Base-by-base conservation (phyloP, 2,329 filamentous ascomycete genomes). In the Tympanopsis confertula region DNA sequence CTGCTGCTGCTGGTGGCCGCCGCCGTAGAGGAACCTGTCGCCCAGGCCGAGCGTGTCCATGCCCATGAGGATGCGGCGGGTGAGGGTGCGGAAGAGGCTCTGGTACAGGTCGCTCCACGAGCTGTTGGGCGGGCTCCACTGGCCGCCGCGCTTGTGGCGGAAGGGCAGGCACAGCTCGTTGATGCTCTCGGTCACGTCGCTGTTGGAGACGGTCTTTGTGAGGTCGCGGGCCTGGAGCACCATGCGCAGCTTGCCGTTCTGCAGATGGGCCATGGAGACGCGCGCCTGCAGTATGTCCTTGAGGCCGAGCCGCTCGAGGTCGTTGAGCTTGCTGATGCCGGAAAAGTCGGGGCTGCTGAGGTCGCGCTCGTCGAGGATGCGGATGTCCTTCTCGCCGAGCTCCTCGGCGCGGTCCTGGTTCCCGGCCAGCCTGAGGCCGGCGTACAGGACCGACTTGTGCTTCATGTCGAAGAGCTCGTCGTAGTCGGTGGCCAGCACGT, bases 401-500 rank as follows among this genome's bases (percentile, higher is more conserved):
- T 49, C 47, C 50, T 64, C 60, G 3, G 59, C 60, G 42, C 38
- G 44, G 19, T 56, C 48, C 37, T 59, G 52, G 41, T 59, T 48
- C 42, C 58, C 46, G 44, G 62, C 56, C 39, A 65, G 55, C 49
- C 55, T 55, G 26, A 63, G 50, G 14, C 63, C 63, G 3, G 62
- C 58, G 37, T 54, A 65, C 13, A 66, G 54, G 17, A 64, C 53
- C 15, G 63, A 65, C 37, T 48, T 38, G 45, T 63, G 57, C 45
- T 58, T 61, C 55, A 65, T 50, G 48, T 66, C 63, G 37, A 66
- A 66, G 32, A 66, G 58, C 49, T 66, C 63, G 35, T 65, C 58
- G 39, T 66, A 66, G 47, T 66, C 62, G 14, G 61, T 65, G 50
- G 65, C 61, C 18, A 66, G 54, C 20, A 63, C 55, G 36, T 60